phyloP scores from a whole-genome alignment of 2,329 filamentous ascomycete genomes.

The Sodiomyces alkalinus region DNA sequence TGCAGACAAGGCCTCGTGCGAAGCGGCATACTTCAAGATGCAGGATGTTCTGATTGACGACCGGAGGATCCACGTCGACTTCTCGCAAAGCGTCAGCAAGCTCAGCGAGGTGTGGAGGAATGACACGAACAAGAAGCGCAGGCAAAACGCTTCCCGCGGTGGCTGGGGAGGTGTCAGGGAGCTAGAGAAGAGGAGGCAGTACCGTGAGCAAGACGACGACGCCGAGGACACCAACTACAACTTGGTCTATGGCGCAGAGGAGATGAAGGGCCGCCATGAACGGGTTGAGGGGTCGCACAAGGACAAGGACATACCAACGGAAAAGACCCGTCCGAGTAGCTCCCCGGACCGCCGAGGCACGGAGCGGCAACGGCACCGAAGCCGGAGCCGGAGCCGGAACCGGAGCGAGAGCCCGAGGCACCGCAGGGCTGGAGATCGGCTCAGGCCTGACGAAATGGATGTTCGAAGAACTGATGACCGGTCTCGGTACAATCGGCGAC shows the following conservation, averaged over 20 bases:
- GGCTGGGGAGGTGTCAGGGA: slow-evolving; percentile 85
- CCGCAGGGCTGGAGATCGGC: too few species aligned
- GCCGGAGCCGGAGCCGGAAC: slow-evolving; percentile 27
- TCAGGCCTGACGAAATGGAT: slow-evolving; percentile 5
- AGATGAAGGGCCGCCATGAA: slow-evolving; percentile 38
- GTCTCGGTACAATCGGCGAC: slow-evolving; percentile 8
- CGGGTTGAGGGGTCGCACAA: slow-evolving; percentile 18
- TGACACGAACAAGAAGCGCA: slow-evolving; percentile 68
- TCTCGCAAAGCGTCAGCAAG: slow-evolving; percentile 85
- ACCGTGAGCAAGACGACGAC: slow-evolving; percentile 49
- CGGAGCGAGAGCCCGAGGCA: slow-evolving; percentile 6
- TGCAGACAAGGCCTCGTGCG: slow-evolving; percentile 80
- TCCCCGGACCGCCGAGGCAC: slow-evolving; percentile 8
- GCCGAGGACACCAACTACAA: slow-evolving; percentile 40
- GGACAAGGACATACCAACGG: slow-evolving; percentile 8
- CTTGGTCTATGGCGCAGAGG: slow-evolving; percentile 69
- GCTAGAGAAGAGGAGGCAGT: slow-evolving; percentile 83
- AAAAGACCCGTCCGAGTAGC: slow-evolving; percentile 5
- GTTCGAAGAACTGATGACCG: slow-evolving; percentile 6
- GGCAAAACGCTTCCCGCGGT: slow-evolving; percentile 36
- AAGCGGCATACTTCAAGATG: slow-evolving; percentile 98
- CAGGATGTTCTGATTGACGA: slow-evolving; percentile 94
- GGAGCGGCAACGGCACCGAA: slow-evolving; percentile 12
- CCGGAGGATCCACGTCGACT: slow-evolving; percentile 94
- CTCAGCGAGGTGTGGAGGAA: slow-evolving; percentile 81